phyloP scores from a whole-genome alignment of 2,329 filamentous ascomycete genomes.

The Cryoendolithus antarcticus region DNA sequence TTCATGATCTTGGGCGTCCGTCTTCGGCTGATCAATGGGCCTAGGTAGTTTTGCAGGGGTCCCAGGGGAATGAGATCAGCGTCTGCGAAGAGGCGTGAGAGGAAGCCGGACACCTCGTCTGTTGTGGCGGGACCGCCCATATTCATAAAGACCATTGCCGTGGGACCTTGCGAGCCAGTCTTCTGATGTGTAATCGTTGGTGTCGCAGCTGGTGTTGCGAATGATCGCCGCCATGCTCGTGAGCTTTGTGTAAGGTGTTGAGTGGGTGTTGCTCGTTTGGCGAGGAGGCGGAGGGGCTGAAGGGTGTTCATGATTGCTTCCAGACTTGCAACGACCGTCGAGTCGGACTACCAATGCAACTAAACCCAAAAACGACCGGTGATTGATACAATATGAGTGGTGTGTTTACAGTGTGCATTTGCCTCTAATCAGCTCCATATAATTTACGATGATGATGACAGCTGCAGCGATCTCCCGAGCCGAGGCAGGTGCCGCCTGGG shows the following conservation, averaged over 20 bases:
- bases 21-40: conserved; percentile 71
- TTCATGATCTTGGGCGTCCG: conserved; percentile 93
- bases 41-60: conserved; percentile 78
- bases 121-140: conserved; percentile 92
- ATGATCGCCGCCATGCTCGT: conserved; percentile 18
- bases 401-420: too few species aligned
- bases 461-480: too few species aligned
- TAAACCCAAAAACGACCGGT: too few species aligned
- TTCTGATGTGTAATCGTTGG: conserved; percentile 72
- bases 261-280: conserved; percentile 15
- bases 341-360: too few species aligned
- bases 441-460: too few species aligned
- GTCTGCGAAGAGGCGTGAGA: conserved; percentile 88
- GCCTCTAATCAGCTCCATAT: too few species aligned
- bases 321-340: too few species aligned
- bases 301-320: conserved; percentile 15
- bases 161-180: conserved; percentile 62
- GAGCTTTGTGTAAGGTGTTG: conserved; percentile 16
- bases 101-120: conserved; percentile 76
- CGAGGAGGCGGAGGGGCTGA: conserved; percentile 16
- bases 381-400: too few species aligned
- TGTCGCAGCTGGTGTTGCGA: conserved; percentile 43
- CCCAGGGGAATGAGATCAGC: conserved; percentile 92
- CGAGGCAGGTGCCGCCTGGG: too few species aligned
- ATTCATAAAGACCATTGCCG: conserved; percentile 97